These are phyloP conservation scores for Lasiodiplodia sp. DNA, from an alignment of 2,329 filamentous ascomycete genomes.

Conservation along the genomic window DNA sequence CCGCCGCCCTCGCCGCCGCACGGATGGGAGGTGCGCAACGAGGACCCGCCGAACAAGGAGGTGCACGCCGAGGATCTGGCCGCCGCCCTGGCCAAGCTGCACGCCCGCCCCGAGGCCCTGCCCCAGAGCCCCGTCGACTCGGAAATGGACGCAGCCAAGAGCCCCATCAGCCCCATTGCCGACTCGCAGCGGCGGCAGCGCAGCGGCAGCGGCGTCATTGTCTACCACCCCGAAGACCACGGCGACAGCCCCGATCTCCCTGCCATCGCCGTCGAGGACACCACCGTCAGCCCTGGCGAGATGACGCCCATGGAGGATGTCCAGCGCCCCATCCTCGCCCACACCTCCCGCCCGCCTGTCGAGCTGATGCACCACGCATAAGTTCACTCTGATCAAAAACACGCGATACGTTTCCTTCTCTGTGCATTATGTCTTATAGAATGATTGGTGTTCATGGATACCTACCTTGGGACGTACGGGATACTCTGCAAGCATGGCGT, in stretches of 20 bases:
- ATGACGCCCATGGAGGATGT: slow-evolving; percentile 36
- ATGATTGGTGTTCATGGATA: slow-evolving; percentile 15
- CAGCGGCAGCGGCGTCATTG: slow-evolving; percentile 64
- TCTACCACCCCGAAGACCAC: slow-evolving; percentile 69
- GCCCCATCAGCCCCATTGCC: slow-evolving; percentile 34
- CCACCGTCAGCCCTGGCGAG: slow-evolving; percentile 57
- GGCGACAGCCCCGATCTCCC: slow-evolving; percentile 66
- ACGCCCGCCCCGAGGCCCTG: slow-evolving; percentile 43
- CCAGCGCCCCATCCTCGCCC: slow-evolving; percentile 27
- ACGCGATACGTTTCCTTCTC: slow-evolving; percentile 6
- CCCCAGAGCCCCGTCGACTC: slow-evolving; percentile 34
- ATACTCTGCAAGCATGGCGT: slow-evolving; percentile 28
- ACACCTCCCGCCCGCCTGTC: slow-evolving; percentile 48
- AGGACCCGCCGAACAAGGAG: slow-evolving; percentile 71
- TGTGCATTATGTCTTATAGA: slow-evolving; percentile 24
- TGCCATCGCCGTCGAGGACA: slow-evolving; percentile 70
- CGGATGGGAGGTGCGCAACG: slow-evolving; percentile 69
- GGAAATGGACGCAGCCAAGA: slow-evolving; percentile 38
- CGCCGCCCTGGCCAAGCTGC: slow-evolving; percentile 61
- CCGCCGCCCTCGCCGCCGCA: slow-evolving; percentile 69
- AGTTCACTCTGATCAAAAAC: not conserved
- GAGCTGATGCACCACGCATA: slow-evolving; percentile 43
- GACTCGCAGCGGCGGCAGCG: slow-evolving; percentile 38
- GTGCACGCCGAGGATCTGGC: slow-evolving; percentile 69
- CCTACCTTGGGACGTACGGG: slow-evolving; percentile 19